Evolutionary conservation across 2,329 filamentous ascomycete genomes (phyloP).

Genomic region (Exophiala calicioides): DNA sequence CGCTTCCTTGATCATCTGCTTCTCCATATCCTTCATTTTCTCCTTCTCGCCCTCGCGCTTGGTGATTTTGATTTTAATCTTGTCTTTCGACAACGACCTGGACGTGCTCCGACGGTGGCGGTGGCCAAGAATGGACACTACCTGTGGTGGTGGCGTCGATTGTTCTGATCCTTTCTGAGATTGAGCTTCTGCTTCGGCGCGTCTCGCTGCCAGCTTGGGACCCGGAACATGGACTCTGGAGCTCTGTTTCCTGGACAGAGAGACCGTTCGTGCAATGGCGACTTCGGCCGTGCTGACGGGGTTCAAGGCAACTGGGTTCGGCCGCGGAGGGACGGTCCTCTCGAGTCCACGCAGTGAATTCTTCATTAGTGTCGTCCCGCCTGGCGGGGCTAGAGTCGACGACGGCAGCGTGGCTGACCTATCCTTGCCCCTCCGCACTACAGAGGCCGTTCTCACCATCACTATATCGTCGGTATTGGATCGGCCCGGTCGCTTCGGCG

Average conservation of each 20-base stretch:
- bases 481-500: constrained; percentile 16
- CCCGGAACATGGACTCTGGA: constrained; percentile 22
- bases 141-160: not conserved
- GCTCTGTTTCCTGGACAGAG: constrained; percentile 28
- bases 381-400: constrained; percentile 12
- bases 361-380: constrained; percentile 3
- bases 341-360: constrained; percentile 21
- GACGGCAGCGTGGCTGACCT: constrained; percentile 22
- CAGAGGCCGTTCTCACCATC: not conserved
- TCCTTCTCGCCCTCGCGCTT: constrained; percentile 12
- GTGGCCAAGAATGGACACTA: constrained; percentile 18
- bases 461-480: constrained; percentile 20
- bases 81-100: constrained; percentile 14
- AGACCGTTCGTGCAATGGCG: constrained; percentile 28
- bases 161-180: not conserved
- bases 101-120: constrained; percentile 19
- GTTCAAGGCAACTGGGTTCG: constrained; percentile 16
- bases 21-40: constrained; percentile 22
- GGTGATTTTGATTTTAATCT: constrained; percentile 21
- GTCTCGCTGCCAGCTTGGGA: constrained; percentile 17
- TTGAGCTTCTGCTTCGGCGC: constrained; percentile 12
- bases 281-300: constrained; percentile 22
- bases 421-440: too few species aligned
- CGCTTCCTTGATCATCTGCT: constrained; percentile 21
- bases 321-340: constrained; percentile 18